Conservation (phyloP, 2,329 filamentous ascomycete species). For the Arthroderma sp. region DNA sequence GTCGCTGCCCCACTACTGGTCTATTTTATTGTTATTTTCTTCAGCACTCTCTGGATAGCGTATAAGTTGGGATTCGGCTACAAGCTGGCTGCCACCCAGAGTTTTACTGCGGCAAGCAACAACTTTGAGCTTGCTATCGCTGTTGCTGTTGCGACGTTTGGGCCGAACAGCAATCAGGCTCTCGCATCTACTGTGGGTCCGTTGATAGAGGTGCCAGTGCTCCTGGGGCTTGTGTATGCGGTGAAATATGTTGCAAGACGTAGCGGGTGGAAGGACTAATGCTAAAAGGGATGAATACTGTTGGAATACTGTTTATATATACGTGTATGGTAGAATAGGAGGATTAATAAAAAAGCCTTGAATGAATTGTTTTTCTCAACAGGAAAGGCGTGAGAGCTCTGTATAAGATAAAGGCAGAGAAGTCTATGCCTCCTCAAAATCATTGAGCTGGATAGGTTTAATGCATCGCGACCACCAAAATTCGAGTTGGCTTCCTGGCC, state of each 20-base stretch:
- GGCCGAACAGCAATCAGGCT: constrained; percentile 63
- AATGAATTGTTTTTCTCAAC: no score
- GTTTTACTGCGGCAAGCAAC: constrained; percentile 81
- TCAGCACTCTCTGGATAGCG: constrained; percentile 49
- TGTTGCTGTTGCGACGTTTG: constrained; percentile 70
- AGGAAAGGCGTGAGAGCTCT: no score
- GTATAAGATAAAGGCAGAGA: no score
- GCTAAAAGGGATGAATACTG: background rate
- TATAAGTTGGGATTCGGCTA: constrained; percentile 62
- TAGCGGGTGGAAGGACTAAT: constrained; percentile 17
- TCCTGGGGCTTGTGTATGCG: constrained; percentile 64
- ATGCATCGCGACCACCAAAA: background rate
- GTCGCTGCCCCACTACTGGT: constrained; percentile 70
- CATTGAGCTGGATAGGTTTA: background rate
- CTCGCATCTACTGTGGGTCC: constrained; percentile 74
- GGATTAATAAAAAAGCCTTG: no score
- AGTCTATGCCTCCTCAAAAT: background rate
- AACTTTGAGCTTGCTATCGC: constrained; percentile 90
- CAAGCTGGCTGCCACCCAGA: constrained; percentile 57
- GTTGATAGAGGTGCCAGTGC: constrained; percentile 72
- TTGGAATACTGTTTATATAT: no score
- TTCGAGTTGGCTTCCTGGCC: background rate
- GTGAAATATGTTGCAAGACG: constrained; percentile 39
- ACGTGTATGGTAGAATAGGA: no score
- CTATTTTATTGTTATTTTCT: constrained; percentile 69